Evolutionary conservation across 306 rosid genomes (phyloP).

Genomic region (Rosa multiflora): DNA sequence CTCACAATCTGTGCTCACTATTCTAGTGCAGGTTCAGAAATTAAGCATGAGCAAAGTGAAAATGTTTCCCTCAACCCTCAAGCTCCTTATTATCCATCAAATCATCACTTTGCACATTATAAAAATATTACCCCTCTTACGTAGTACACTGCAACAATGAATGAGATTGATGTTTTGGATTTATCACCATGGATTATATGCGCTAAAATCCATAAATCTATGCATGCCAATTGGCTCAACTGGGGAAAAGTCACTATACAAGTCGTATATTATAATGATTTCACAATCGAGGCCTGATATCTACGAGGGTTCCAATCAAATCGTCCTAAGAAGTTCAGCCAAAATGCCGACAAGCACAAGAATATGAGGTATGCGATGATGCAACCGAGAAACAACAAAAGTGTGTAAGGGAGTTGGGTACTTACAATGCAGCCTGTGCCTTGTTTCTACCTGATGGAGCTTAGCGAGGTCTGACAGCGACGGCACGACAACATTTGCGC

Average conservation of each 20-base stretch:
- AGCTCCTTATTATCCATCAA: background rate
- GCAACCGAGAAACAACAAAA: background rate
- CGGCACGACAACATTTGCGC: background rate
- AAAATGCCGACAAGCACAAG: background rate
- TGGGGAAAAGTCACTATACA: background rate
- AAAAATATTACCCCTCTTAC: background rate
- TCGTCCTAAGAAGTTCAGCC: constrained; percentile 1
- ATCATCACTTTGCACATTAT: background rate
- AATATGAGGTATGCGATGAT: background rate
- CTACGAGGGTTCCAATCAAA: constrained; percentile 6
- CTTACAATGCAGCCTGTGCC: background rate
- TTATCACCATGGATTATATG: background rate
- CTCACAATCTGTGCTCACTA: background rate
- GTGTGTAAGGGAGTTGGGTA: background rate
- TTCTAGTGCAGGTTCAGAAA: background rate
- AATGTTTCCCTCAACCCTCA: background rate
- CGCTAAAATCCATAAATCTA: background rate
- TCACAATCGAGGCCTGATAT: background rate
- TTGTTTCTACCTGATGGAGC: background rate
- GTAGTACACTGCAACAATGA: background rate
- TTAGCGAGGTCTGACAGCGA: background rate
- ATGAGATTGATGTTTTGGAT: background rate
- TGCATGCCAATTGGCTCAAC: background rate
- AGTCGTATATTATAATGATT: background rate
- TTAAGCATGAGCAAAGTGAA: background rate